phyloP scores from a whole-genome alignment of 768 basidiomycete genomes.

The Jaapia argillacea region DNA sequence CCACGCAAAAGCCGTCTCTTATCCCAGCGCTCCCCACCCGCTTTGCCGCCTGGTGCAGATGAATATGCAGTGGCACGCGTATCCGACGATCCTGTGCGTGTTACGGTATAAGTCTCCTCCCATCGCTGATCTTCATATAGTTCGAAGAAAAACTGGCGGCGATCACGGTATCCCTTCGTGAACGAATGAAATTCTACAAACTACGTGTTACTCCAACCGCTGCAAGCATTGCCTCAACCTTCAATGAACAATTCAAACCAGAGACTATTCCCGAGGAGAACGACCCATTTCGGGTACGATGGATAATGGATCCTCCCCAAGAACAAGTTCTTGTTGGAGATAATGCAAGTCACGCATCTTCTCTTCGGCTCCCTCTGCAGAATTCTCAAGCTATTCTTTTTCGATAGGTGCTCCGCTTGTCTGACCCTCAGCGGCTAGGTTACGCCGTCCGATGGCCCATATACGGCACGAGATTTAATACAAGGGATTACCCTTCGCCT shows the following conservation, averaged over 20 bases:
- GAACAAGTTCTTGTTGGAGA: slow-evolving; percentile 63
- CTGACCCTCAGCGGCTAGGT: slow-evolving; percentile 55
- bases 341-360: slow-evolving; percentile 30
- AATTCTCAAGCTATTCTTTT: too few relatives aligned
- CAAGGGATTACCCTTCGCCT: slow-evolving; percentile 58
- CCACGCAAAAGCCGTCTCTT: slow-evolving; percentile 30
- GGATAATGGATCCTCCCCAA: slow-evolving; percentile 49
- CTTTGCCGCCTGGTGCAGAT: slow-evolving; percentile 26
- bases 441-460: slow-evolving; percentile 82
- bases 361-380: too few relatives aligned
- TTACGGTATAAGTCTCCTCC: not conserved
- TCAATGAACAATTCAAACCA: slow-evolving; percentile 77
- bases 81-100: slow-evolving; percentile 46
- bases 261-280: slow-evolving; percentile 81
- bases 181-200: slow-evolving; percentile 83
- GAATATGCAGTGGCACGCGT: slow-evolving; percentile 36
- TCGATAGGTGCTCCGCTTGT: slow-evolving; percentile 62
- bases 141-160: slow-evolving; percentile 71
- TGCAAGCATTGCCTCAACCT: slow-evolving; percentile 58
- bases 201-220: slow-evolving; percentile 65
- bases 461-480: slow-evolving; percentile 74
- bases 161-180: slow-evolving; percentile 62
- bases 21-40: slow-evolving; percentile 12
- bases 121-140: slow-evolving; percentile 22
- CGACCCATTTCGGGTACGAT: slow-evolving; percentile 76